Percentiles rank a stretch among this genome's conserved stretches.
Evolutionary conservation across 2,329 filamentous ascomycete genomes (phyloP).

Genomic region (Penicillium crustosum): DNA sequence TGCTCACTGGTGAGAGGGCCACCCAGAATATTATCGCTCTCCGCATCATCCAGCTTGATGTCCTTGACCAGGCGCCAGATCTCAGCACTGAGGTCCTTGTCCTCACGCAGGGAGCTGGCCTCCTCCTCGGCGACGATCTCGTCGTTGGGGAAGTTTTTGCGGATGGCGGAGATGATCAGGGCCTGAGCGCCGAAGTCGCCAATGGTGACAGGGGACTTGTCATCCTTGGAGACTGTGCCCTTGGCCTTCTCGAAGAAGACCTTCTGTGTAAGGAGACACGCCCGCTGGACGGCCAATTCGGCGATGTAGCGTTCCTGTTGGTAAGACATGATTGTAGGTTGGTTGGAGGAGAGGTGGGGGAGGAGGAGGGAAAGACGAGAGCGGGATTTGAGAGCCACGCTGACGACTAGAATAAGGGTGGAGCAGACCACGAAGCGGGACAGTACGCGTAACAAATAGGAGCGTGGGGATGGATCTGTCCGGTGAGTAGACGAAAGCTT

Average conservation of each 20-base stretch:
- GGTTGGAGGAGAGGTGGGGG: constrained; percentile 28
- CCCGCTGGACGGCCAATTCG: constrained; percentile 84
- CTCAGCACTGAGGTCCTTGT: constrained; percentile 66
- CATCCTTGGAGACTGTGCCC: constrained; percentile 89
- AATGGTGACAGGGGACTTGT: constrained; percentile 95
- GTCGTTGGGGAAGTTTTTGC: constrained; percentile 84
- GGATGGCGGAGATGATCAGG: constrained; percentile 87
- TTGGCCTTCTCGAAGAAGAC: constrained; percentile 89
- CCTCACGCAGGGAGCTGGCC: constrained; percentile 72
- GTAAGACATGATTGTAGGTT: constrained; percentile 55
- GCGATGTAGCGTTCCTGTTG: constrained; percentile 77
- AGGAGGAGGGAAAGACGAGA: constrained; percentile 44
- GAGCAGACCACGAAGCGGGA: constrained; percentile 37
- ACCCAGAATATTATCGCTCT: constrained; percentile 67
- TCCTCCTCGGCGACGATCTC: constrained; percentile 96
- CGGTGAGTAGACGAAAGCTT: constrained; percentile 19
- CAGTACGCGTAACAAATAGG: constrained; percentile 25
- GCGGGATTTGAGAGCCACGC: constrained; percentile 39
- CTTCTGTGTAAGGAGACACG: constrained; percentile 70
- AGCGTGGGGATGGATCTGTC: constrained; percentile 20
- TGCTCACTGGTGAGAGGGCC: constrained; percentile 67
- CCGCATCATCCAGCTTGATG: constrained; percentile 65
- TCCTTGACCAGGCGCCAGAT: constrained; percentile 82
- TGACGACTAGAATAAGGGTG: constrained; percentile 46
- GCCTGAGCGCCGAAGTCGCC: constrained; percentile 98